phyloP scores from a whole-genome alignment of 306 rosid species.

The Fagus crenata region DNA sequence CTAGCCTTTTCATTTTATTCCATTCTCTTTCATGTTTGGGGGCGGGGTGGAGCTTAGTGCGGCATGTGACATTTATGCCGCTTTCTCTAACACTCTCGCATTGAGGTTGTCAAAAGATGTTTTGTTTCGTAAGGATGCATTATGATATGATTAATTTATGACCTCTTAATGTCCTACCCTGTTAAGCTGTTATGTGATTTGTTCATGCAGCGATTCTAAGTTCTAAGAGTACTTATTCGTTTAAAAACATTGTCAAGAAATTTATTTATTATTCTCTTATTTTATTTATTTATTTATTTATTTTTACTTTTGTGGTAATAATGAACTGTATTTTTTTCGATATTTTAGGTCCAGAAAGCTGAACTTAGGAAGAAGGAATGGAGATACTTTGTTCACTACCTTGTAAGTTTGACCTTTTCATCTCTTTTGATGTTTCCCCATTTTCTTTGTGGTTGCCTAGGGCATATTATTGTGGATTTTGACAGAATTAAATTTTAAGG shows the following conservation, averaged over 20 bases:
- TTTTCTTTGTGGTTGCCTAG: neutral
- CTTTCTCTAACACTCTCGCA: neutral
- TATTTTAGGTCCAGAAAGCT: constrained; percentile 76
- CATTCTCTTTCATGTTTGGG: too few relatives aligned
- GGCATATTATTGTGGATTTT: neutral
- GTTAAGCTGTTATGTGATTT: too few relatives aligned
- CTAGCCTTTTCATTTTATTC: too few relatives aligned
- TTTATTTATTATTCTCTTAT: neutral
- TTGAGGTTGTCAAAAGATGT: neutral
- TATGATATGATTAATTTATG: neutral
- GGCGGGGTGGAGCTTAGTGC: too few relatives aligned
- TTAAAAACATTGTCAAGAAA: too few relatives aligned
- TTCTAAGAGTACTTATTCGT: neutral
- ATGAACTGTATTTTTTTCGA: constrained; percentile 24
- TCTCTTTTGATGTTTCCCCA: neutral
- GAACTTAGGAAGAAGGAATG: constrained; percentile 81
- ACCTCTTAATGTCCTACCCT: neutral
- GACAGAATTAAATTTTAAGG: constrained; percentile 2
- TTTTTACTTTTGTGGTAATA: neutral
- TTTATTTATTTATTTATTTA: neutral
- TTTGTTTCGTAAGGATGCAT: neutral
- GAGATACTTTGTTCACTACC: constrained; percentile 97
- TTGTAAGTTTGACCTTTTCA: constrained; percentile 56
- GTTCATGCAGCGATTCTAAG: neutral
- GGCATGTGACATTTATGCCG: too few relatives aligned